Evolutionary conservation across 345 rosid genomes (phyloP).

Genomic region (Heritiera fomes): DNA sequence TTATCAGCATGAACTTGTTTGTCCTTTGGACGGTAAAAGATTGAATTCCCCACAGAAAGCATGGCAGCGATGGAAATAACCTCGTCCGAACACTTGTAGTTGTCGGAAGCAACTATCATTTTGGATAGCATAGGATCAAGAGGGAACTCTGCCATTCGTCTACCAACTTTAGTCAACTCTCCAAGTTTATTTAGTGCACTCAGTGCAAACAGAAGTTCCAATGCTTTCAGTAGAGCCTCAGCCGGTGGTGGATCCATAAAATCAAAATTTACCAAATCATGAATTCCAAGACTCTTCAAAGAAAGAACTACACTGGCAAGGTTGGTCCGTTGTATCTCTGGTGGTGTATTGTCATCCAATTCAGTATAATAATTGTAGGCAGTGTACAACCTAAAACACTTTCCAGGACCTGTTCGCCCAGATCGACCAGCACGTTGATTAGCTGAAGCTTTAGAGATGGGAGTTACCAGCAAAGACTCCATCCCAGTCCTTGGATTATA

Average conservation of each 20-base stretch:
- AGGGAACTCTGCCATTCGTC: conserved; percentile 97
- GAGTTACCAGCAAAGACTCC: conserved; percentile 90
- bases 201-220: conserved; percentile 82
- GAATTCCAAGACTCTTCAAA: conserved; percentile 97
- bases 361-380: conserved; percentile 77
- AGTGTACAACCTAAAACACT: conserved; percentile 87
- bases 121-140: conserved; percentile 93
- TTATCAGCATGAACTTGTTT: conserved; percentile 98
- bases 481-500: conserved; percentile 98
- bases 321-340: conserved; percentile 94
- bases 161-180: conserved; percentile 91
- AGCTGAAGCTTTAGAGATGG: conserved; percentile 96
- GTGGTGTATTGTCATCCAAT: conserved; percentile 87
- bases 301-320: conserved; percentile 92
- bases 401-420: conserved; percentile 96
- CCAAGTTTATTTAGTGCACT: conserved; percentile 92
- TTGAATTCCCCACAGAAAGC: conserved; percentile 93
- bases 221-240: conserved; percentile 87
- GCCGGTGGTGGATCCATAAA: conserved; percentile 99
- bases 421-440: conserved; percentile 95
- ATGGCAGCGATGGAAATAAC: conserved; percentile 83
- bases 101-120: conserved; percentile 91
- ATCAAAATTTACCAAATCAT: conserved; percentile 85
- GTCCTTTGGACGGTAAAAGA: conserved; percentile 96
- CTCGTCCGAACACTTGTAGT: conserved; percentile 89